Base-by-base conservation (phyloP, 441 rosid species). In the Syzygium malaccense region DNA sequence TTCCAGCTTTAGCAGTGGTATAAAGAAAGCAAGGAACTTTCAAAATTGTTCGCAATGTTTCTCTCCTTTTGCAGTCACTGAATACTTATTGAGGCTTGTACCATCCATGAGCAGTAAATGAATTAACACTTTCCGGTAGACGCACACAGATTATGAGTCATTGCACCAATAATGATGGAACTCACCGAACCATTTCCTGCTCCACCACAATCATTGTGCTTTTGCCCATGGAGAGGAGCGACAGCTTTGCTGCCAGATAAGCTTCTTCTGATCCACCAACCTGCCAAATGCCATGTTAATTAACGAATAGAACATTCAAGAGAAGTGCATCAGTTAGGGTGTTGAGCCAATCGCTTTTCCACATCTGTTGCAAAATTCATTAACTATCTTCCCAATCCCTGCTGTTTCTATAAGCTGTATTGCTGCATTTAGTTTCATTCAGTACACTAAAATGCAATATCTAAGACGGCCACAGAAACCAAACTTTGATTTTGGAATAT, bases 131-230 rank as follows among this genome's bases (percentile, higher is more conserved):
- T 84, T 84, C 41, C 33, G 9, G 55, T n/a, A 51, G 17, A 84
- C 0, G 13, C n/a, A 14, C 55, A 30, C 86, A 84, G 26, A 71
- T 71, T 37, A 54, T 55, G 30, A 58, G 48, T 28, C 58, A 28
- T 25, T 12, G 18, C 57, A 75, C 41, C 45, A 88, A 14, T 33
- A 25, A 54, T 30, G 28, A 37, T 71, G 86, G 86, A 89, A 91
- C 98, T 92, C 95, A 96, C 99, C n/a, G 98, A 94, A 83, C 99
- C 99, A 90, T 94, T 98, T 93, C 99, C 99, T 75, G 97, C 92
- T 93, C 96, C 97, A 86, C 99, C 99, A 91, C 99, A 98, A 84
- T 95, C 57, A 95, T 94, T 62, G 96, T 55, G 88, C 91, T 95
- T 93, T 91, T 94, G 4, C 98, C 99, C 99, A 98, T 96, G 19